Evolutionary conservation across 2,329 filamentous ascomycete species (phyloP).

Genomic region (Cyanodermella asteris): DNA sequence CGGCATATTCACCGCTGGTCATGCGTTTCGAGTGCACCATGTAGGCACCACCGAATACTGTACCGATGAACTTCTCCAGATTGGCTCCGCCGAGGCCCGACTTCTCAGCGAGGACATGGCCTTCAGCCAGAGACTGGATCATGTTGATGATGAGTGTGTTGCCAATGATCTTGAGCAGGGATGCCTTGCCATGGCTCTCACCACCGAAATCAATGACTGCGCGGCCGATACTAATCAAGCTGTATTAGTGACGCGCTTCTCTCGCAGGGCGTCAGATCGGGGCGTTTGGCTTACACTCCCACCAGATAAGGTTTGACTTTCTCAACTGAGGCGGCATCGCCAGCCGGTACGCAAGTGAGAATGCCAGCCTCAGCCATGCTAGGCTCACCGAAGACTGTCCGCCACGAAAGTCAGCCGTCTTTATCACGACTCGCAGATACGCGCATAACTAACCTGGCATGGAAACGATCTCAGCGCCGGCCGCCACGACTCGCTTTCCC

Average conservation of each 20-base stretch:
- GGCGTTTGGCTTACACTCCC: no score
- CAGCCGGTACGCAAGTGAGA: slow-evolving; percentile 53
- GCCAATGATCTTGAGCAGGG: slow-evolving; percentile 58
- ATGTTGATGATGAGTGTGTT: slow-evolving; percentile 75
- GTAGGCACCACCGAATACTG: slow-evolving; percentile 56
- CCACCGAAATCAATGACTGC: slow-evolving; percentile 48
- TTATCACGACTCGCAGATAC: slow-evolving; percentile 21
- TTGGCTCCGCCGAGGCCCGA: slow-evolving; percentile 48
- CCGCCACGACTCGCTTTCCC: slow-evolving; percentile 32
- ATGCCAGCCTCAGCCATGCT: slow-evolving; percentile 48
- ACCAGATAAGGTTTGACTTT: slow-evolving; percentile 48
- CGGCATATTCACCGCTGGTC: slow-evolving; percentile 55
- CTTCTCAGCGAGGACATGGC: slow-evolving; percentile 60
- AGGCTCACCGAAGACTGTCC: slow-evolving; percentile 52
- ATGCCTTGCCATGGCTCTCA: slow-evolving; percentile 45
- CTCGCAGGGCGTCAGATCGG: no score
- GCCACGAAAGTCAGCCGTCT: slow-evolving; percentile 13
- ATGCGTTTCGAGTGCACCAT: slow-evolving; percentile 55
- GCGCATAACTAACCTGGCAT: no score
- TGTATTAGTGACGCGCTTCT: no score
- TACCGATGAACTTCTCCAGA: slow-evolving; percentile 48
- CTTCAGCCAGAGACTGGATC: slow-evolving; percentile 59
- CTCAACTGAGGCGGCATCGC: slow-evolving; percentile 35
- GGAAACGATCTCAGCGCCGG: slow-evolving; percentile 54
- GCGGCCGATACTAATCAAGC: slow-evolving; percentile 42